These are phyloP conservation scores for Colletotrichum caudatum DNA, from an alignment of 2,329 filamentous ascomycete species.

Conservation along the genomic window DNA sequence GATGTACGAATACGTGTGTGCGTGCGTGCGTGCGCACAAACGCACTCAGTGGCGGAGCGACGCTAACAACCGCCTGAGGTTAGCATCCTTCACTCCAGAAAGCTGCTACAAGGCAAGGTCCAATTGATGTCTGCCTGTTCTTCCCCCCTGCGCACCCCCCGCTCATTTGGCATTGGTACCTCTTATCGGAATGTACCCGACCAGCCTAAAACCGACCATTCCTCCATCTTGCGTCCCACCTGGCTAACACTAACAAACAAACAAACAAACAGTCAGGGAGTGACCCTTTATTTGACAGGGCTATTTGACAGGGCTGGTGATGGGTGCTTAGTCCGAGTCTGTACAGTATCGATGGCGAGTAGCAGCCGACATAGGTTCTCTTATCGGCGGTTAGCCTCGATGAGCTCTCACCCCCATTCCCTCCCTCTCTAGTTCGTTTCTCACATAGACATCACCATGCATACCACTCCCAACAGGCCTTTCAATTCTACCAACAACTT, in stretches of 20 bases:
- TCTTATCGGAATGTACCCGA: constrained; percentile 33
- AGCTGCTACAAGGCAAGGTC: background rate
- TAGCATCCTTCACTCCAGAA: constrained; percentile 9
- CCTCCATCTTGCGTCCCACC: constrained; percentile 26
- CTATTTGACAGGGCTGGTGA: constrained; percentile 7
- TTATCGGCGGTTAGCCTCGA: background rate
- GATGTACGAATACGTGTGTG: no score
- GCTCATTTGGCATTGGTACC: constrained; percentile 23
- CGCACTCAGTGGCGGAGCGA: constrained; percentile 34
- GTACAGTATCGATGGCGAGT: constrained; percentile 11
- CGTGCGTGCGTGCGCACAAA: constrained; percentile 21
- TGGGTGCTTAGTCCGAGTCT: background rate
- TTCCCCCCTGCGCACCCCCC: constrained; percentile 20
- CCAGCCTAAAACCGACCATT: constrained; percentile 18
- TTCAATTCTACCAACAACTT: constrained; percentile 8
- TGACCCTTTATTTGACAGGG: constrained; percentile 30
- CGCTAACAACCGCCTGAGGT: constrained; percentile 32
- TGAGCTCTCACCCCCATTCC: background rate
- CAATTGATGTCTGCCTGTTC: constrained; percentile 35
- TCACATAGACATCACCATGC: background rate
- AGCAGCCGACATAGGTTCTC: background rate
- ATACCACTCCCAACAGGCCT: constrained; percentile 5
- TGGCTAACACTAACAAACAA: constrained; percentile 2
- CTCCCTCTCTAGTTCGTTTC: background rate
- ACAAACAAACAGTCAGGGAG: constrained; percentile 2